A percentile compares a stretch with the other conserved stretches of the same genome.
Evolutionary conservation across 225 moss, liverwort and hornwort genomes (phyloP).

Genomic region (Thuidium tamariscinum): DNA sequence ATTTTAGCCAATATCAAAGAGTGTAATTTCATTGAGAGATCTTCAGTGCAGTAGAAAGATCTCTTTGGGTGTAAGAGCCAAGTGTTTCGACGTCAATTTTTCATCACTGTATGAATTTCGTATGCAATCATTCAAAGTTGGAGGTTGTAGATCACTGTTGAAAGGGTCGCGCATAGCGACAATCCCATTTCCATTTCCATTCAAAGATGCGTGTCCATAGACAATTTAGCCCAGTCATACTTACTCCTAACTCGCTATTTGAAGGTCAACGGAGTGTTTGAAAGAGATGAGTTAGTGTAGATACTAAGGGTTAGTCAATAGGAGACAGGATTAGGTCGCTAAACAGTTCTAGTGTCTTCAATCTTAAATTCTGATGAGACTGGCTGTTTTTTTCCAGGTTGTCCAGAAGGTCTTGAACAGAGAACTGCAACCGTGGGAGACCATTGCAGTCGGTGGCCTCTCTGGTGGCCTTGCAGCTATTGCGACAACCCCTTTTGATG

Average conservation of each 20-base stretch:
- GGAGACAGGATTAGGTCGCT: too few relatives aligned
- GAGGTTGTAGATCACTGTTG: not conserved
- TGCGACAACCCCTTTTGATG: slow-evolving; percentile 38
- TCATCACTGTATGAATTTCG: not conserved
- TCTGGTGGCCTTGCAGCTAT: slow-evolving; percentile 46
- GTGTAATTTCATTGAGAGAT: not conserved
- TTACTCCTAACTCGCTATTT: too few relatives aligned
- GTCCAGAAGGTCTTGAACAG: slow-evolving; percentile 27
- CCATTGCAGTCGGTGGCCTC: slow-evolving; percentile 30
- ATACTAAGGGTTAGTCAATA: too few relatives aligned
- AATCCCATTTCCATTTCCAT: too few relatives aligned
- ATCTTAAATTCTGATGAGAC: not conserved
- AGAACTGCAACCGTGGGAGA: slow-evolving; percentile 43
- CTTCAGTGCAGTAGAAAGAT: not conserved
- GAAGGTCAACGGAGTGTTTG: too few relatives aligned
- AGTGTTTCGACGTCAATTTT: not conserved
- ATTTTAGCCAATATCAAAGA: not conserved
- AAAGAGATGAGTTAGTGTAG: too few relatives aligned
- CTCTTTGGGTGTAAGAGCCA: not conserved
- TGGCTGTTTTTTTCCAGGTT: slow-evolving; percentile 2
- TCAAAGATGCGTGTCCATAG: too few relatives aligned
- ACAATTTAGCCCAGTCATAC: too few relatives aligned
- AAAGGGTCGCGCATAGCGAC: too few relatives aligned
- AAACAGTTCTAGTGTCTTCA: not conserved
- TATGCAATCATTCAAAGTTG: not conserved